These are phyloP conservation scores for Fusarium virguliforme DNA, from an alignment of 2,329 filamentous ascomycete species.

Conservation along the genomic window DNA sequence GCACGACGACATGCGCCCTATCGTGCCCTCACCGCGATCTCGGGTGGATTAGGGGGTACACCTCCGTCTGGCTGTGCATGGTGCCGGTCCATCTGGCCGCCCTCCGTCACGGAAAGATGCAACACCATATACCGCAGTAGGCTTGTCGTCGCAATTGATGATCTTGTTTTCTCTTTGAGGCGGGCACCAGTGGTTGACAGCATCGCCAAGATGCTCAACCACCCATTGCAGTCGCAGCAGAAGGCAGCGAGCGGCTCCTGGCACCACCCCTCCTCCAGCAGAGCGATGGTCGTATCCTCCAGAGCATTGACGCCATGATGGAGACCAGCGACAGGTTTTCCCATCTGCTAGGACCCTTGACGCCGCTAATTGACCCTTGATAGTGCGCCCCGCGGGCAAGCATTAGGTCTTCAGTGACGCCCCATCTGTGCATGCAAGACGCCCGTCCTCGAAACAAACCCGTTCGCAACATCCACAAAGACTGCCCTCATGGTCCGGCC, in stretches of 20 bases:
- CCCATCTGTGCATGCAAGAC: conserved; percentile 51
- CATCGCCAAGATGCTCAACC: conserved; percentile 23
- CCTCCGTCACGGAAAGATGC: conserved; percentile 32
- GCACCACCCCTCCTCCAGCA: conserved; percentile 42
- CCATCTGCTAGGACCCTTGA: conserved; percentile 35
- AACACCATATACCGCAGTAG: conserved; percentile 24
- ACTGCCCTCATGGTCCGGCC: conserved; percentile 42
- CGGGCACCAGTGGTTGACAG: conserved; percentile 43
- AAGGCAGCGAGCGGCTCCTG: conserved; percentile 14
- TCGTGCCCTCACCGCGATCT: conserved; percentile 46
- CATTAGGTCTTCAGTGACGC: conserved; percentile 43
- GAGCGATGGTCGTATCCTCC: conserved; percentile 13
- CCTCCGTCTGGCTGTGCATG: conserved; percentile 33
- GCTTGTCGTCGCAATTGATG: conserved; percentile 44
- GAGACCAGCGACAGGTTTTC: conserved; percentile 31
- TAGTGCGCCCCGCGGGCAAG: conserved; percentile 44
- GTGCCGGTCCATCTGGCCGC: conserved; percentile 45
- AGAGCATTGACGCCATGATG: conserved; percentile 18
- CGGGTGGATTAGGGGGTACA: conserved; percentile 43
- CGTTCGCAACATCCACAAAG: conserved; percentile 42
- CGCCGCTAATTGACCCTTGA: conserved; percentile 41
- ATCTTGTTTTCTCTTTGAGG: conserved; percentile 48
- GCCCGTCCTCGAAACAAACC: conserved; percentile 47
- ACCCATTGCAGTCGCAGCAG: conserved; percentile 9
- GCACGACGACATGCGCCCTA: conserved; percentile 19